Percentiles rank a stretch among this genome's conserved stretches.
Evolutionary conservation across 1,284 basidiomycete genomes (phyloP).

Genomic region (Trichosporon faecale): DNA sequence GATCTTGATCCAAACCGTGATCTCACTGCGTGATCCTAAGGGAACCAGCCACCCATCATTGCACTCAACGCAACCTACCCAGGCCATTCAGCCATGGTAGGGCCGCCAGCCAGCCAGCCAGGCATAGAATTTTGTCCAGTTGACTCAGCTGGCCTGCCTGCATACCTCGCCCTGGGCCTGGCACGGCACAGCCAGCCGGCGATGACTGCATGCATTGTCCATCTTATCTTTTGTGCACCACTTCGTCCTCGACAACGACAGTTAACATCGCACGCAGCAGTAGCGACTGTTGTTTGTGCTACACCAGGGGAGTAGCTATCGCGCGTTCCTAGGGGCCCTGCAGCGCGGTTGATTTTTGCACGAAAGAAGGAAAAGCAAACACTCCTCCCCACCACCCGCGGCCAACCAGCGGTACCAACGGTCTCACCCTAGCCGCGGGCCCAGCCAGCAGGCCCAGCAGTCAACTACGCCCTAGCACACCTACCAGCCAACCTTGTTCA

Average conservation of each 20-base stretch:
- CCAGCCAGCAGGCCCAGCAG: background rate
- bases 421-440: background rate
- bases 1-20: conserved; percentile 3
- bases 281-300: background rate
- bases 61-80: background rate
- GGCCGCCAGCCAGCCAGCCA: background rate
- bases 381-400: background rate
- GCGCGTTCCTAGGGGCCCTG: conserved; percentile 1
- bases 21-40: background rate
- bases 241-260: background rate
- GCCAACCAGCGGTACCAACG: background rate
- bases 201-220: background rate
- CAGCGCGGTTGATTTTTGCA: conserved; percentile 8
- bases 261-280: background rate
- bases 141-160: background rate
- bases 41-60: background rate
- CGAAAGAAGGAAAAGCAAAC: conserved; percentile 8
- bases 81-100: background rate
- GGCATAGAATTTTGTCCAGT: background rate
- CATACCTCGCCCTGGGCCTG: background rate
- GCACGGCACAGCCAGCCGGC: background rate
- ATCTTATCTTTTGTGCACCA: background rate
- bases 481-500: conserved; percentile 11
- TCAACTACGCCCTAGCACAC: background rate
- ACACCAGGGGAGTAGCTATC: background rate